Evolutionary conservation across 2,329 filamentous ascomycete species (phyloP).

Genomic region (Byssothecium circinans): DNA sequence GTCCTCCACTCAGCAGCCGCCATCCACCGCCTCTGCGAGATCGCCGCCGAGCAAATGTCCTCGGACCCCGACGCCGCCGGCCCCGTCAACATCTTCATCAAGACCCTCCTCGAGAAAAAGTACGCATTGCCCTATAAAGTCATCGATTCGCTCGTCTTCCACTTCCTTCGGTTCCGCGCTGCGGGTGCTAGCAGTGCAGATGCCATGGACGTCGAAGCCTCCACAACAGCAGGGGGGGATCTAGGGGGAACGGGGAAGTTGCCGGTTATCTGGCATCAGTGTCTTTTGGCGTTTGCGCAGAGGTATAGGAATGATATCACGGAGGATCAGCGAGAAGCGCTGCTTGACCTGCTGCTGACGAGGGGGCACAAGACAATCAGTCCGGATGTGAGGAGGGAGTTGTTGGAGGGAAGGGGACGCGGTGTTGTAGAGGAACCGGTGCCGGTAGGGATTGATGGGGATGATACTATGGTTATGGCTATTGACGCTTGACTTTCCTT

Average conservation of each 20-base stretch:
- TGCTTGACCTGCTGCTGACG: conserved; percentile 82
- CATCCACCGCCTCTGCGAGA: conserved; percentile 88
- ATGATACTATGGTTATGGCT: conserved; percentile 85
- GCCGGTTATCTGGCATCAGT: conserved; percentile 96
- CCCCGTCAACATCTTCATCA: conserved; percentile 93
- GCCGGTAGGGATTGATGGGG: conserved; percentile 66
- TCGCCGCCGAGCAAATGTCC: conserved; percentile 85
- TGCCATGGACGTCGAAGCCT: conserved; percentile 51
- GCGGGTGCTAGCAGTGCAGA: conserved; percentile 64
- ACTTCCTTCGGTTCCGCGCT: conserved; percentile 87
- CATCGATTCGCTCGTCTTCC: conserved; percentile 91
- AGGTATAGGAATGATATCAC: conserved; percentile 95
- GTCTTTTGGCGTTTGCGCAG: conserved; percentile 86
- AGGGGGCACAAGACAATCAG: conserved; percentile 87
- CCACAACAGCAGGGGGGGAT: conserved; percentile 39
- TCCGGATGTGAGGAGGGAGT: conserved; percentile 84
- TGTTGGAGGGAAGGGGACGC: conserved; percentile 83
- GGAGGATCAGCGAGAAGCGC: conserved; percentile 87
- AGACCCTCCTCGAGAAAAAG: conserved; percentile 90
- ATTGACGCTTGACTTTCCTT: conserved; percentile 9
- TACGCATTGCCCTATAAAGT: conserved; percentile 95
- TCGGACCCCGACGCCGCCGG: conserved; percentile 83
- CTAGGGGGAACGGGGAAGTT: conserved; percentile 62
- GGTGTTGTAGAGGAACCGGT: conserved; percentile 69
- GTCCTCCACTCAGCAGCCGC: conserved; percentile 92